Evolutionary conservation across 345 rosid species (phyloP), one percentile per base, ranked within the genome.

Genomic region (Gossypium ekmanianum): DNA sequence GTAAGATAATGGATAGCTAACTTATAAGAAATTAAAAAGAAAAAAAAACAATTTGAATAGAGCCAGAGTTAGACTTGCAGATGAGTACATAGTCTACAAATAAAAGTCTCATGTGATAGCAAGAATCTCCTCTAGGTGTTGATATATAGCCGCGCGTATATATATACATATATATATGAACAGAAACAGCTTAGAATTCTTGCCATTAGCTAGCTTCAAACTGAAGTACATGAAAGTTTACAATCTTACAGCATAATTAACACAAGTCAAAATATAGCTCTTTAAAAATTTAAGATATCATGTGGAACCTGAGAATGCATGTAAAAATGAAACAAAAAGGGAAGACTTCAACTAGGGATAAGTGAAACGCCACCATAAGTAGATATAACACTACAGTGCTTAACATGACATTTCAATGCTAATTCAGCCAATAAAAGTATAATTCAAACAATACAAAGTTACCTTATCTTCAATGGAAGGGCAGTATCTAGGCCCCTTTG

Each of bases 391-490:
- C 57, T 50, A 16, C 22, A 68, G 13, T 26, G 22, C 39, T 12
- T 48, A 68, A 14, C 41, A 48, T 47, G 56, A 14, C 71, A 44
- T 68, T 13, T 24, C 18, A 50, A 48, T 24, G 43, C 56, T 13
- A 13, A 18, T 68, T 47, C 56, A 68, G 51, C 41, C 13, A 43
- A 57, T 59, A 57, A 22, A 73, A 44, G 62, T 9, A 52, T 41
- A 64, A 54, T 41, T 44, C 57, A 57, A 73, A 44, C 24, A 59
- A 26, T 24, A 58, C 22, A 24, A 54, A 8, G 18, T 52, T 79
- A 92, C 98, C 97, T 94, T 94, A 80, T 94, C 98, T 81, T 94
- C 98, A 67, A 94, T 94, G 58, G 98, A 91, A 83, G 98, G 98
- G 84, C 98, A 94, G 85, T 94, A 94, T 85, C 98, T 83, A 79